Percentiles rank a stretch among this genome's conserved stretches.
Conservation (phyloP, 306 rosid species). For the Coriaria nepalensis region DNA sequence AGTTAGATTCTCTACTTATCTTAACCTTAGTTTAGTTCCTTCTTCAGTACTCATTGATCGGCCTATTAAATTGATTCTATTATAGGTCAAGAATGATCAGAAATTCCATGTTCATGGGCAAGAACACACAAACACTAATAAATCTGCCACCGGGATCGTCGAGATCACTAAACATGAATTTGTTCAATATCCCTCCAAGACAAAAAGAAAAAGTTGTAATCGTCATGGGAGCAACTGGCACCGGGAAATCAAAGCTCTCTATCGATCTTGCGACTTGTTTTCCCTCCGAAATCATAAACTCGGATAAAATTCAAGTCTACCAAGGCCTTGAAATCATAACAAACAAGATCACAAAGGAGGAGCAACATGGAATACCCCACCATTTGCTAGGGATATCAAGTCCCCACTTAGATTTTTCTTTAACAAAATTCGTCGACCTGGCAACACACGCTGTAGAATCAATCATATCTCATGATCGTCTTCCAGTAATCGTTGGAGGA, state of each 20-base stretch:
- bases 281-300: slow-evolving; percentile 59
- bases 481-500: slow-evolving; percentile 83
- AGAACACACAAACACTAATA: slow-evolving; percentile 25
- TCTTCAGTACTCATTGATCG: no score
- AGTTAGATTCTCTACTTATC: no score
- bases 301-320: slow-evolving; percentile 83
- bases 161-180: slow-evolving; percentile 19
- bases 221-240: slow-evolving; percentile 77
- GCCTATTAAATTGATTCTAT: no score
- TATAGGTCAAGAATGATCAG: background rate
- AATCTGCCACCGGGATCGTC: slow-evolving; percentile 27
- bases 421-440: slow-evolving; percentile 29
- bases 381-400: slow-evolving; percentile 52
- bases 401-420: slow-evolving; percentile 46
- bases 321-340: slow-evolving; percentile 62
- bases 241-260: slow-evolving; percentile 76
- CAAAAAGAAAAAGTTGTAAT: slow-evolving; percentile 64
- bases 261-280: slow-evolving; percentile 52
- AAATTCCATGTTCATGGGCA: slow-evolving; percentile 9
- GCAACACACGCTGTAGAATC: slow-evolving; percentile 30
- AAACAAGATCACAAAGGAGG: slow-evolving; percentile 58
- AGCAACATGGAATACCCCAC: slow-evolving; percentile 54
- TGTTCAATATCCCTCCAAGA: slow-evolving; percentile 12
- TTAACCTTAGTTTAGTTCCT: no score
- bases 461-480: slow-evolving; percentile 18